Evolutionary conservation across 176 grass and related monocot genomes (phyloP), one percentile per base, ranked within the genome.

Genomic region (Cenchrus fungigraminus): DNA sequence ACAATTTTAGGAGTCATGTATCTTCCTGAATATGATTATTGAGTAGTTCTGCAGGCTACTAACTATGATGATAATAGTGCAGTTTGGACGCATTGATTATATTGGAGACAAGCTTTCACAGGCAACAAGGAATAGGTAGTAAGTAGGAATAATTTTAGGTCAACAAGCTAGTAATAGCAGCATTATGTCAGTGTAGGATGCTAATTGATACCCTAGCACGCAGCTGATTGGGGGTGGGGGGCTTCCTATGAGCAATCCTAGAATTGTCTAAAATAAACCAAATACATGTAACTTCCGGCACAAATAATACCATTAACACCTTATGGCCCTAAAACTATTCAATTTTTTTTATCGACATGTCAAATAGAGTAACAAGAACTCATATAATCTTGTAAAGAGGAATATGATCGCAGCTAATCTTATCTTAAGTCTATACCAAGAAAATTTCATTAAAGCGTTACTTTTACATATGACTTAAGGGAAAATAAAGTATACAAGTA

Each of bases 1-100:
- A 87, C 22, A 77, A 78, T 67, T 64, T 8, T 51, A 80, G 68
- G 59, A 73, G 46, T 86, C 65, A 78, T 79, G 54, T 81, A 17
- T 34, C 51, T 74, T 65, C 83, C 65, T 68, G 62, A 87, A 66
- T 74, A 85, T 45, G 52, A 89, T 16, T 44, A 79, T 68, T 54
- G 57, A 73, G 40, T 64, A 62, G 45, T 80, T 87, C 47, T 32
- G 22, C 66, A 74, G 10, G 57, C 13, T 55, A 31, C 16, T 62
- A 63, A 65, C 31, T 63, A 62, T 53, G 31, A 45, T 76, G 31
- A 34, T 85, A 55, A 76, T 54, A 85, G 64, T 61, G 22, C 71
- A 70, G n/a, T 76, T 53, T 80, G 76, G 12, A 19, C 32, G 11
- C 20, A 19, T 17, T 61, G 32, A 75, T 4, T 54, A 50, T 59